Evolutionary conservation across 495 filamentous ascomycete genomes (phyloP).

Genomic region (Daldinia childiae): DNA sequence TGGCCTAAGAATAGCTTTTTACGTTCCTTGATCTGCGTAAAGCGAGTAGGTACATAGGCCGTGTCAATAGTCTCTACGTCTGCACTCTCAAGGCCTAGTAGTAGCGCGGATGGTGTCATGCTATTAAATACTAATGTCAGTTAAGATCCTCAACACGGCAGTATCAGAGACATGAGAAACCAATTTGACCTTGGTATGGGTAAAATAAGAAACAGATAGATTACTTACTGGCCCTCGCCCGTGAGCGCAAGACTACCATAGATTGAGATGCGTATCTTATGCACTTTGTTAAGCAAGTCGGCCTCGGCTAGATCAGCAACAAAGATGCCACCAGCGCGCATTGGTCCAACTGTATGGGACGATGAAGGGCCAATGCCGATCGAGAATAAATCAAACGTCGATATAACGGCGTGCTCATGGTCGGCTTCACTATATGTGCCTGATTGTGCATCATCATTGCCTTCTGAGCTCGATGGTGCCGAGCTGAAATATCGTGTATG

Average conservation of each 20-base stretch:
- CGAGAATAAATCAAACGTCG: conserved; percentile 51
- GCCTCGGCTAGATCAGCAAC: conserved; percentile 47
- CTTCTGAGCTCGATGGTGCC: conserved; percentile 11
- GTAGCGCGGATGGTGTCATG: conserved; percentile 50
- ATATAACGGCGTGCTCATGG: conserved; percentile 52
- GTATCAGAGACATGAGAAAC: too few species aligned
- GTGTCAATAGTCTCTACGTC: conserved; percentile 50
- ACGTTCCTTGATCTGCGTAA: conserved; percentile 46
- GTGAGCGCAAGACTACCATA: conserved; percentile 52
- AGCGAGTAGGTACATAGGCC: conserved; percentile 48
- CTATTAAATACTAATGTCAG: conserved; percentile 16
- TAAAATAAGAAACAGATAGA: background rate
- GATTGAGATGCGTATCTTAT: conserved; percentile 49
- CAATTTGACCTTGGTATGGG: background rate
- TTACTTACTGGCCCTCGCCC: conserved; percentile 49
- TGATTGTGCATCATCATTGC: conserved; percentile 27
- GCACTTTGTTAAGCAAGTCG: conserved; percentile 44
- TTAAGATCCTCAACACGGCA: background rate
- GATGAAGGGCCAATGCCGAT: conserved; percentile 52
- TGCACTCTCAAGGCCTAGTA: conserved; percentile 49
- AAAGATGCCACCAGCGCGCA: conserved; percentile 51
- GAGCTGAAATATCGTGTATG: conserved; percentile 35
- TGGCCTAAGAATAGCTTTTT: conserved; percentile 49
- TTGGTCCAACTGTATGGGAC: conserved; percentile 50
- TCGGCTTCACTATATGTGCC: conserved; percentile 51